A percentile compares a stretch with the other conserved stretches of the same genome.
Conservation (phyloP, 108 stramenopile genomes). For the Schizochytrium sp. region DNA sequence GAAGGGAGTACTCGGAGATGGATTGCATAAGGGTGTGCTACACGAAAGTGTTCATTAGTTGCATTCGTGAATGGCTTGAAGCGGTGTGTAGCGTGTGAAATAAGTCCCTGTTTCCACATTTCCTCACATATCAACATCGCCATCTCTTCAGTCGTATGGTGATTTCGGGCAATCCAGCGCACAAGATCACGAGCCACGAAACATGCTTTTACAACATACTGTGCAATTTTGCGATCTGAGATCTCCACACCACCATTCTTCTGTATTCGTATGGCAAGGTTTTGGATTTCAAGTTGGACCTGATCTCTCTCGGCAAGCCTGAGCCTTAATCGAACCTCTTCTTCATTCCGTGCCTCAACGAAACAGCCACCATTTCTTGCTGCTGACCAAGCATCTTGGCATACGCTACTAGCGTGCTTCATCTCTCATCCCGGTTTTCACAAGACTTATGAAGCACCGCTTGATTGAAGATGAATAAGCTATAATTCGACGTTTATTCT, state of each 20-base stretch:
- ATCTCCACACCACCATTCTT: constrained; percentile 56
- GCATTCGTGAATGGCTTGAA: neutral
- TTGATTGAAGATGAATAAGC: no score
- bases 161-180: neutral
- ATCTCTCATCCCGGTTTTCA: no score
- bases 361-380: neutral
- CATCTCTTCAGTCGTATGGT: neutral
- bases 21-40: constrained; percentile 37
- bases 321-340: neutral
- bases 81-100: neutral
- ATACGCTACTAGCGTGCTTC: no score
- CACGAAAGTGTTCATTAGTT: neutral
- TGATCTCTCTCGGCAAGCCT: neutral
- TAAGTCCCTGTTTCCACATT: constrained; percentile 52
- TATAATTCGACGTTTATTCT: no score
- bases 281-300: neutral
- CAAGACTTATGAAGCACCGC: no score
- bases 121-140: constrained; percentile 9
- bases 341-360: neutral
- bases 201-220: constrained; percentile 35
- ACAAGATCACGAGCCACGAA: constrained; percentile 10
- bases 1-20: constrained; percentile 17
- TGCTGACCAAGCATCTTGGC: no score
- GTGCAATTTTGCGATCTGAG: neutral
- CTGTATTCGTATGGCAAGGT: constrained; percentile 50